Conservation (phyloP, 1,284 basidiomycete genomes). For the Puccinia coronata region DNA sequence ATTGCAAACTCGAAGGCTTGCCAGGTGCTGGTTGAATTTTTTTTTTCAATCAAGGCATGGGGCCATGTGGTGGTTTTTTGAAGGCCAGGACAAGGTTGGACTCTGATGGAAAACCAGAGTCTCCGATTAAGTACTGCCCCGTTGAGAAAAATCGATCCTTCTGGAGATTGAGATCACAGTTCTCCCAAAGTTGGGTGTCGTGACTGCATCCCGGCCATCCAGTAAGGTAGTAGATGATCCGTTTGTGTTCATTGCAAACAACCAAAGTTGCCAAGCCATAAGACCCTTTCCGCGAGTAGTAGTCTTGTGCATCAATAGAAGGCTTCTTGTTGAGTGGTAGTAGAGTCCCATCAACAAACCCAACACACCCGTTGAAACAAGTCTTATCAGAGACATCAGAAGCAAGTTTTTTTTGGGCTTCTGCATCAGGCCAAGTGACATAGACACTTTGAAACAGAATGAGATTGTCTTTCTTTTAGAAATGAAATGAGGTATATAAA, state of each 20-base stretch:
- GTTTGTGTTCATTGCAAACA: neutral
- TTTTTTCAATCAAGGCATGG: too few relatives aligned
- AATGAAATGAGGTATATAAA: too few relatives aligned
- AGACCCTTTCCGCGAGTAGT: neutral
- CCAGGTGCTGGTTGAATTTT: too few relatives aligned
- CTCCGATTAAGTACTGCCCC: too few relatives aligned
- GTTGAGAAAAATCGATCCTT: neutral
- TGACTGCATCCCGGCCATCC: conserved; percentile 19
- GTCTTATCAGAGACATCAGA: neutral
- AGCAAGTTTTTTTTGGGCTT: neutral
- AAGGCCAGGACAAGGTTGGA: neutral
- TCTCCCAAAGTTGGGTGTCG: neutral
- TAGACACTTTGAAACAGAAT: neutral
- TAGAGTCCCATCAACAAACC: conserved; percentile 15
- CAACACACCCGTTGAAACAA: conserved; percentile 16
- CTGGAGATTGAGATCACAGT: neutral
- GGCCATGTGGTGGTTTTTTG: too few relatives aligned
- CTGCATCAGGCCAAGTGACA: neutral
- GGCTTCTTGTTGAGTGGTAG: conserved; percentile 19
- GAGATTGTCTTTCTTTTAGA: too few relatives aligned
- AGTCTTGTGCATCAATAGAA: conserved; percentile 4
- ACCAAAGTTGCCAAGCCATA: neutral
- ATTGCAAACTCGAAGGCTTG: too few relatives aligned
- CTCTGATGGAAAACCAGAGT: neutral
- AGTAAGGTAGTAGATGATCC: conserved; percentile 2